A percentile compares a stretch with the other conserved stretches of the same genome.
These are phyloP conservation scores for Oxyria digyna DNA, from an alignment of 148 eudicot genomes.

Conservation along the genomic window DNA sequence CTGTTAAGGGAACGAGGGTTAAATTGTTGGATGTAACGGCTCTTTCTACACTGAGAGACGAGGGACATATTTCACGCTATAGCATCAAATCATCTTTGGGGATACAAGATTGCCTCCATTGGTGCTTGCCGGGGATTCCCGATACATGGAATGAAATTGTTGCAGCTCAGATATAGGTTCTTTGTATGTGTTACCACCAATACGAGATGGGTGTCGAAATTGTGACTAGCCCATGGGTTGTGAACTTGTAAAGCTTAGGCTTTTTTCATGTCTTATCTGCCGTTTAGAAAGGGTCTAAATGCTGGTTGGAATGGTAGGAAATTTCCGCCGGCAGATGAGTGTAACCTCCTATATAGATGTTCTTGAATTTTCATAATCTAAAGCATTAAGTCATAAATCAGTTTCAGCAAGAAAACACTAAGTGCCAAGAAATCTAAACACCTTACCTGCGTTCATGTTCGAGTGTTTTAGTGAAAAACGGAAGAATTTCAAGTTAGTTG, in stretches of 20 bases:
- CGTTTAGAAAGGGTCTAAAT: background rate
- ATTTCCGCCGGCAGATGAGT: background rate
- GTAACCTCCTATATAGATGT: background rate
- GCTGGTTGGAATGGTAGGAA: background rate
- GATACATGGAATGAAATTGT: constrained; percentile 60
- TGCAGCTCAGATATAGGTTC: constrained; percentile 32
- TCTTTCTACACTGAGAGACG: constrained; percentile 46
- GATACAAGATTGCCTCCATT: constrained; percentile 50
- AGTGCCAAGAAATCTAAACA: background rate
- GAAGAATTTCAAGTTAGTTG: background rate
- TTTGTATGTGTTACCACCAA: background rate
- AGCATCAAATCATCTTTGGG: constrained; percentile 30
- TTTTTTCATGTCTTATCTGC: background rate
- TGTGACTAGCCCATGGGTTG: background rate
- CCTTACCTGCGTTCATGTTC: background rate
- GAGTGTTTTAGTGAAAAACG: background rate
- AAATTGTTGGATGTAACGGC: constrained; percentile 45
- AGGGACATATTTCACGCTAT: constrained; percentile 52
- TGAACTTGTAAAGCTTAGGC: background rate
- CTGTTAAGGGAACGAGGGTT: constrained; percentile 43
- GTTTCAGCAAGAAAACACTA: background rate
- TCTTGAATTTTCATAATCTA: background rate
- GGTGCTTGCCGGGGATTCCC: constrained; percentile 64
- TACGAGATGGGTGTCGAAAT: background rate
- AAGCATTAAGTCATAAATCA: background rate